Percentiles rank a stretch among this genome's conserved stretches.
These are phyloP conservation scores for Trichopus zeylanicus DNA, from an alignment of 116 monocot genomes.

Conservation along the genomic window DNA sequence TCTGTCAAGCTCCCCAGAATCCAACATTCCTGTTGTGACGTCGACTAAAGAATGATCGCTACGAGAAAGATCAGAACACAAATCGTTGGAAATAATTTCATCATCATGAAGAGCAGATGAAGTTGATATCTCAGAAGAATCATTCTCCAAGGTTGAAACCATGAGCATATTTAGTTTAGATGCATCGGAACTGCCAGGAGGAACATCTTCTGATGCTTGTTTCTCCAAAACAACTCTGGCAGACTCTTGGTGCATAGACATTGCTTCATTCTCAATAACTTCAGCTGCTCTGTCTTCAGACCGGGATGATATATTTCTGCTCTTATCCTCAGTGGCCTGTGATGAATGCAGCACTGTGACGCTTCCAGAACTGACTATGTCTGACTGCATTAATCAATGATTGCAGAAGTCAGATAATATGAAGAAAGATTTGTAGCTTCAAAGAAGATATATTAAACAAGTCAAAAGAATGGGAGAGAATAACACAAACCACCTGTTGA, in stretches of 20 bases:
- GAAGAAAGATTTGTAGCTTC: background rate
- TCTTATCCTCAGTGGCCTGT: conserved; percentile 7
- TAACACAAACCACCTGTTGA: conserved; percentile 29
- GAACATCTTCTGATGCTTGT: conserved; percentile 6
- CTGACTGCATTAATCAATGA: conserved; percentile 32
- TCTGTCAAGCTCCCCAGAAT: background rate
- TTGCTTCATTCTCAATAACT: conserved; percentile 4
- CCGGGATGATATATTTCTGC: no score
- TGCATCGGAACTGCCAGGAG: background rate
- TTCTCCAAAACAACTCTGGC: conserved; percentile 2
- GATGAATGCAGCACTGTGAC: conserved; percentile 4
- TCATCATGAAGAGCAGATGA: conserved; percentile 8
- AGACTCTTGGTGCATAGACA: background rate
- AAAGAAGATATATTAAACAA: background rate
- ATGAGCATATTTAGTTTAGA: background rate
- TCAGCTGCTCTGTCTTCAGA: conserved; percentile 11
- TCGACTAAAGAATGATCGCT: background rate
- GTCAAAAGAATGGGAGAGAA: background rate
- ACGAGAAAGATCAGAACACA: background rate
- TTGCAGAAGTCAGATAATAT: background rate
- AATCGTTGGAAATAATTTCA: background rate
- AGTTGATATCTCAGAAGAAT: conserved; percentile 2
- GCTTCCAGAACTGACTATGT: conserved; percentile 18
- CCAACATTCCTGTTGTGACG: background rate
- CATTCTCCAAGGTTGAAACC: background rate